phyloP scores from a whole-genome alignment of 2,329 filamentous ascomycete species.

The Sporothrix pseudoabietina region DNA sequence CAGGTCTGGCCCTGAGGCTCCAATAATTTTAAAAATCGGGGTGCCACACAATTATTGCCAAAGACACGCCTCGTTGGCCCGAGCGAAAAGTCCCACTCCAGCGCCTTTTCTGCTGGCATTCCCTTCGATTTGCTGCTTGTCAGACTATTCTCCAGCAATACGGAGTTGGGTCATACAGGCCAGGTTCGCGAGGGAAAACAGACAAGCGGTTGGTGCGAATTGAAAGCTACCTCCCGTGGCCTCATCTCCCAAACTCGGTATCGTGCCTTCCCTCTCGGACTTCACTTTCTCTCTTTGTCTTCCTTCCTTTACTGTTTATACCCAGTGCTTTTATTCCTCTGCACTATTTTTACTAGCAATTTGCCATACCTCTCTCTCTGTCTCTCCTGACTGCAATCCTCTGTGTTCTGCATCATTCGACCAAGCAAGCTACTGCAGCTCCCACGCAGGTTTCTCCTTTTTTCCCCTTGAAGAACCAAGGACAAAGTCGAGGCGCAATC shows the following conservation, averaged over 20 bases:
- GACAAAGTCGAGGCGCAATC: not conserved
- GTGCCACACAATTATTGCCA: conserved; percentile 30
- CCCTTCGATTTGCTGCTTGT: conserved; percentile 16
- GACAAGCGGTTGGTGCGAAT: conserved; percentile 11
- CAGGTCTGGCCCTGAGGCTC: conserved; percentile 9
- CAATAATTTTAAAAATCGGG: conserved; percentile 31
- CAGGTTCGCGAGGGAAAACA: conserved; percentile 15
- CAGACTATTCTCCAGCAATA: conserved; percentile 25
- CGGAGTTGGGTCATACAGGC: conserved; percentile 8
- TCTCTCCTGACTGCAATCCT: conserved; percentile 4
- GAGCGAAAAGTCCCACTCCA: conserved; percentile 25
- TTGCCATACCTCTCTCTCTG: not conserved
- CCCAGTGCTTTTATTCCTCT: not conserved
- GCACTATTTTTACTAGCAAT: not conserved
- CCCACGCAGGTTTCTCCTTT: not conserved
- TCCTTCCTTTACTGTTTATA: conserved; percentile 3
- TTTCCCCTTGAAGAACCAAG: not conserved
- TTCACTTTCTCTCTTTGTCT: not conserved
- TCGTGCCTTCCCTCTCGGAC: conserved; percentile 23
- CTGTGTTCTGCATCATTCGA: not conserved
- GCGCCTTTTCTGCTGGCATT: conserved; percentile 14
- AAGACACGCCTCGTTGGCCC: conserved; percentile 19
- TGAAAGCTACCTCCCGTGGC: not conserved
- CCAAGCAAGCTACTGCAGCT: not conserved
- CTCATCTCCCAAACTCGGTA: conserved; percentile 8